Evolutionary conservation across 208 protist species (phyloP), one percentile per base, ranked within the genome.

Genomic region (Trypanosoma rangeli): DNA sequence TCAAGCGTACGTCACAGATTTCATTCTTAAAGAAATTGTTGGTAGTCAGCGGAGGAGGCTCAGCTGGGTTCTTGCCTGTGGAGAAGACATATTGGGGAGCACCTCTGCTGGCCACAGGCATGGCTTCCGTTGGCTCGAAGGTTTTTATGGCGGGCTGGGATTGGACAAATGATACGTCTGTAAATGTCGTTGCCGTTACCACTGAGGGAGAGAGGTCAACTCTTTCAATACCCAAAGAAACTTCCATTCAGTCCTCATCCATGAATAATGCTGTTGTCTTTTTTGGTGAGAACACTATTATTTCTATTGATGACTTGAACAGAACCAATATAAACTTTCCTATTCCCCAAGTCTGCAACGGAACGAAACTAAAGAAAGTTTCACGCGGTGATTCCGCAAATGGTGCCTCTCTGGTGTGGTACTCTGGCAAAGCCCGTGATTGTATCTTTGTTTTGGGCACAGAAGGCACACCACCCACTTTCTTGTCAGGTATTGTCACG

Each of bases 131-230:
- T 48, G 20, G 9, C 13, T n/a, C 50, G 8, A 50, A 24, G 20
- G 33, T 35, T 18, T 68, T 68, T 63, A 29, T 74, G n/a, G 58
- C 63, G 24, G 69, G 69, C 28, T 59, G 42, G 69, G 59, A 74
- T 64, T 10, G 24, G 46, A 61, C 29, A 12, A 68, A 74, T 26
- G 63, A 31, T 8, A 61, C 60, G 3, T 20, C 5, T 60, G 49
- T 74, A 22, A 74, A 67, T 56, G 42, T 66, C 12, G 56, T 29
- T 54, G 29, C 39, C 52, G 54, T 62, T 10, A 53, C 64, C 31
- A 3, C 22, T n/a, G 18, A 22, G 37, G 46, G 61, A 44, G 5
- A 22, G 33, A 10, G 22, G 18, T 13, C 16, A 1, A 44, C 42
- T 42, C 15, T 5, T 56, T 10, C 13, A 1, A 16, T 58, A 59